Conservation (phyloP, 2,329 filamentous ascomycete species). For the Xylaria sp. region DNA sequence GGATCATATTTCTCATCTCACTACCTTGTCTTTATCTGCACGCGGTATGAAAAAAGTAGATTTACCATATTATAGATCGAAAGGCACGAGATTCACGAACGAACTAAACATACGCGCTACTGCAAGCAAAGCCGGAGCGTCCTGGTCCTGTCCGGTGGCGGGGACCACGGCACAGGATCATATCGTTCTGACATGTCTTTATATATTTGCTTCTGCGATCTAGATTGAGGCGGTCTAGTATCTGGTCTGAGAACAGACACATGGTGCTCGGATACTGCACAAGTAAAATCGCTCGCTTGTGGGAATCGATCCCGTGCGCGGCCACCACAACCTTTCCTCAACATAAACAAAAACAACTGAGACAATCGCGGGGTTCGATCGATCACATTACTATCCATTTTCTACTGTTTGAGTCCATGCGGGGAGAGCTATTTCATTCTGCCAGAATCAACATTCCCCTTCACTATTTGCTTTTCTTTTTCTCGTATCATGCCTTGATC, state of each 20-base stretch:
- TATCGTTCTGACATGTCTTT: constrained; percentile 30
- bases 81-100: not conserved
- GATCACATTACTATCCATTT: constrained; percentile 4
- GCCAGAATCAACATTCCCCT: not conserved
- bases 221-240: not conserved
- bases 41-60: not conserved
- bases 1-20: constrained; percentile 41
- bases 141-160: not conserved
- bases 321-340: constrained; percentile 3
- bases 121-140: not conserved
- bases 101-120: not conserved
- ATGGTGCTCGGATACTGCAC: not conserved
- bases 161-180: not conserved
- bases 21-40: not conserved
- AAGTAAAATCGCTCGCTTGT: not conserved
- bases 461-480: constrained; percentile 12
- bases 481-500: not conserved
- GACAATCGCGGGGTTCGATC: not conserved
- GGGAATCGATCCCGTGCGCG: not conserved
- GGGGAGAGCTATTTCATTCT: not conserved
- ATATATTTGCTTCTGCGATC: constrained; percentile 29
- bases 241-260: constrained; percentile 8
- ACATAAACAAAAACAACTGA: constrained; percentile 2
- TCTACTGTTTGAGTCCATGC: not conserved
- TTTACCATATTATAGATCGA: not conserved